Evolutionary conservation across 257 asterid genomes (phyloP).

Genomic region (Coffea eugenioides): DNA sequence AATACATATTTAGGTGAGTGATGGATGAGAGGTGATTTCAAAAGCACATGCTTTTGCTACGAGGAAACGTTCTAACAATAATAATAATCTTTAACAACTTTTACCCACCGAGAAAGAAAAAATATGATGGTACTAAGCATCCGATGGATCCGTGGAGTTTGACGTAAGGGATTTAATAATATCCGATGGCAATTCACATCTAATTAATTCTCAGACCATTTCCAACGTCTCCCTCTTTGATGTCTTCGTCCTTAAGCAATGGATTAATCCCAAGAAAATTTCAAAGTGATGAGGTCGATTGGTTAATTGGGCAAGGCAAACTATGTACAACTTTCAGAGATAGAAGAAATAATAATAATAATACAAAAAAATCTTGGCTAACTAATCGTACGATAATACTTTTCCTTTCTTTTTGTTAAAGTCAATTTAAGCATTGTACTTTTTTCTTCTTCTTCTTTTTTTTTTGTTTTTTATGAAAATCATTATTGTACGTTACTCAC

Average conservation of each 20-base stretch:
- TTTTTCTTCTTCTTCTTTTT: no score
- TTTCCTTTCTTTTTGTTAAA: no score
- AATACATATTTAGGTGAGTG: no score
- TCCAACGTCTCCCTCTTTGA: neutral
- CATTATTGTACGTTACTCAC: no score
- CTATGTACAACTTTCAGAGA: neutral
- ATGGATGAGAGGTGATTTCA: neutral
- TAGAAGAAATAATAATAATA: neutral
- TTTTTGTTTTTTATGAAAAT: no score
- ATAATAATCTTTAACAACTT: constrained; percentile 4
- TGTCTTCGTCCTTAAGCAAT: neutral
- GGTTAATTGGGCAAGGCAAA: neutral
- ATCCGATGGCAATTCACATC: neutral
- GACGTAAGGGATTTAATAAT: neutral
- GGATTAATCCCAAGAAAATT: neutral
- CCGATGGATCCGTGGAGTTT: neutral
- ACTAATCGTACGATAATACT: no score
- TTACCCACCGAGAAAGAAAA: neutral
- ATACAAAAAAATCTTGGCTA: no score
- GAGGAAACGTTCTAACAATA: neutral
- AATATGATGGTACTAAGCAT: neutral
- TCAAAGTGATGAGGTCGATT: neutral
- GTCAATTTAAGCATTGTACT: neutral
- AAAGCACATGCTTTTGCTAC: neutral
- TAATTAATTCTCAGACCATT: neutral